phyloP scores from a whole-genome alignment of 2,329 filamentous ascomycete species.

The Trematosphaeria pertusa region DNA sequence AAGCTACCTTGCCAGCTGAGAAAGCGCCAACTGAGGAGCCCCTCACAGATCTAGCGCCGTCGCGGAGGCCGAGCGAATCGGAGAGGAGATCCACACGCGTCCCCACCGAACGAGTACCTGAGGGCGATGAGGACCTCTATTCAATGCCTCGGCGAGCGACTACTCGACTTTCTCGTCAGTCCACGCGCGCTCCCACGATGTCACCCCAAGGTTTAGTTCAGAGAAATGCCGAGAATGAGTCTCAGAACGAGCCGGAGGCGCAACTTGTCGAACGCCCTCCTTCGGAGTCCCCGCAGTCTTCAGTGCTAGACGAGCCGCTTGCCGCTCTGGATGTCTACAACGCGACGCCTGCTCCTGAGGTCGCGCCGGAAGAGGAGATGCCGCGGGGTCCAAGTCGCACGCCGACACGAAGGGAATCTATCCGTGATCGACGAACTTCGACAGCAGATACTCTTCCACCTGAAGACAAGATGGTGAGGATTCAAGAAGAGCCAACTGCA shows the following conservation, averaged over 20 bases:
- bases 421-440: neutral
- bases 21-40: neutral
- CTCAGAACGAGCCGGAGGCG: neutral
- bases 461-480: constrained; percentile 1
- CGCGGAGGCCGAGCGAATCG: neutral
- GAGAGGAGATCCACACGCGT: neutral
- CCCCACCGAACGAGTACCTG: neutral
- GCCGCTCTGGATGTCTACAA: constrained; percentile 18
- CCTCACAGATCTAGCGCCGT: neutral
- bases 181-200: neutral
- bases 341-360: constrained; percentile 4
- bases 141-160: neutral
- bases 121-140: neutral
- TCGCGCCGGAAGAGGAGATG: neutral
- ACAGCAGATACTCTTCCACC: neutral
- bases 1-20: too few relatives aligned
- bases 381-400: neutral
- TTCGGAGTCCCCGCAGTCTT: constrained; percentile 8
- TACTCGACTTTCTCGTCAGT: neutral
- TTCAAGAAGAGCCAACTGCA: constrained; percentile 10
- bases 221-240: neutral
- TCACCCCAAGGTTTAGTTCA: neutral
- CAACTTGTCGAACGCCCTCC: too few relatives aligned
- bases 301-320: constrained; percentile 13
- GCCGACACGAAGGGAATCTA: constrained; percentile 1